A percentile compares a stretch with the other conserved stretches of the same genome.
Conservation (phyloP, 2,329 filamentous ascomycete genomes). For the Venturiaceae sp. region DNA sequence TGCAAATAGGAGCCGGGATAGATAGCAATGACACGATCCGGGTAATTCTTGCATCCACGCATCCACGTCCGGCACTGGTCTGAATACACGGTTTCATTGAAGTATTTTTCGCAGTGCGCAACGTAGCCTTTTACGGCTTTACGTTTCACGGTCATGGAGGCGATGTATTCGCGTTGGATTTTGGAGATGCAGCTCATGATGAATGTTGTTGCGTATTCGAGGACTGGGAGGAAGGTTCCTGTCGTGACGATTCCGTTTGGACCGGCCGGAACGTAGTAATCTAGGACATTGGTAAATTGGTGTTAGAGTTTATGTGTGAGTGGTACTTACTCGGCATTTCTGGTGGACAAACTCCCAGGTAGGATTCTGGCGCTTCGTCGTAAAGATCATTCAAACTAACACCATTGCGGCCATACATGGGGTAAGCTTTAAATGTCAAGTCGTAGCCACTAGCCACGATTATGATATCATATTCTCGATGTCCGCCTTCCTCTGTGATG, state of each 20-base stretch:
- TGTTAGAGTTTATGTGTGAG: not conserved
- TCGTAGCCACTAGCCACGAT: conserved; percentile 43
- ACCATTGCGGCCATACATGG: not conserved
- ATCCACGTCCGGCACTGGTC: conserved; percentile 16
- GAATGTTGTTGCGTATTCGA: conserved; percentile 26
- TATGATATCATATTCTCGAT: conserved; percentile 44
- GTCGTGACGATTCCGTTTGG: not conserved
- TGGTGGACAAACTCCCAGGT: not conserved
- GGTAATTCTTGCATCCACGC: conserved; percentile 16
- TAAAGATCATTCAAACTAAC: not conserved
- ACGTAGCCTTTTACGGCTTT: conserved; percentile 42
- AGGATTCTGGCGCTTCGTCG: conserved; percentile 1
- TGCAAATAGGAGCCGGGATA: conserved; percentile 40
- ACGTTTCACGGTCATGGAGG: conserved; percentile 32
- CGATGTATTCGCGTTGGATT: conserved; percentile 38
- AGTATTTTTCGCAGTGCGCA: conserved; percentile 33
- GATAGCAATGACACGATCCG: conserved; percentile 27
- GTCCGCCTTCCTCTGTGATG: conserved; percentile 26
- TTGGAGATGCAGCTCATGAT: conserved; percentile 40
- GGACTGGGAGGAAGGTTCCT: not conserved
- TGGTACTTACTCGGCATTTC: not conserved
- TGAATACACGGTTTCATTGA: conserved; percentile 36
- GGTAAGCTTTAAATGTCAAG: not conserved
- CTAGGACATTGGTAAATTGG: not conserved
- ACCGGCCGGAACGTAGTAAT: not conserved